phyloP scores from a whole-genome alignment of 73 alveolate species.

The Paramecium tetraurelia region DNA sequence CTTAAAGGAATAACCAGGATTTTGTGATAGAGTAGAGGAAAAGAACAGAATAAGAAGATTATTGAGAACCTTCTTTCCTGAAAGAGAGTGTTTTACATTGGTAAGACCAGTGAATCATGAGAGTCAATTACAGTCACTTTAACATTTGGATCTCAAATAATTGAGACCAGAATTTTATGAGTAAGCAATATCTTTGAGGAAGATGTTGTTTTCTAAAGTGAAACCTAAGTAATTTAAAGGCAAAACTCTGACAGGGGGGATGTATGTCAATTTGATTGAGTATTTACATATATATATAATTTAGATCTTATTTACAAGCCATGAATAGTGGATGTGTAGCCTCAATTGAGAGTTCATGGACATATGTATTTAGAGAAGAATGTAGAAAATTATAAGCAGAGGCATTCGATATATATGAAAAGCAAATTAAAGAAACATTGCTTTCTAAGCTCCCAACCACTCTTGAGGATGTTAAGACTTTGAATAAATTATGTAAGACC shows the following conservation, averaged over 20 bases:
- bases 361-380: slow-evolving; percentile 79
- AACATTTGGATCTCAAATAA: slow-evolving; percentile 78
- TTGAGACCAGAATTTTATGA: slow-evolving; percentile 95
- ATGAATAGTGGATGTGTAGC: slow-evolving; percentile 86
- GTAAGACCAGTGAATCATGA: slow-evolving; percentile 91
- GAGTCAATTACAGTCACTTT: slow-evolving; percentile 76
- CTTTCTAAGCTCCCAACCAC: slow-evolving; percentile 50
- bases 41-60: slow-evolving; percentile 91
- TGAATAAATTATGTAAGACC: not conserved
- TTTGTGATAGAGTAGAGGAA: slow-evolving; percentile 81
- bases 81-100: slow-evolving; percentile 90
- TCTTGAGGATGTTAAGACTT: slow-evolving; percentile 36
- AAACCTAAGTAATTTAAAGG: slow-evolving; percentile 89
- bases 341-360: slow-evolving; percentile 75
- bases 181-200: slow-evolving; percentile 80
- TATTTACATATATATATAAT: not conserved
- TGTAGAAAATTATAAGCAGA: slow-evolving; percentile 69
- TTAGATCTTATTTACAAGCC: slow-evolving; percentile 76
- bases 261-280: slow-evolving; percentile 72
- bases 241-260: slow-evolving; percentile 81
- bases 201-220: slow-evolving; percentile 83
- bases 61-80: slow-evolving; percentile 87
- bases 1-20: slow-evolving; percentile 80
- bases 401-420: slow-evolving; percentile 65
- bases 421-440: slow-evolving; percentile 3